Evolutionary conservation across 345 rosid genomes (phyloP).

Genomic region (Linum tenue): DNA sequence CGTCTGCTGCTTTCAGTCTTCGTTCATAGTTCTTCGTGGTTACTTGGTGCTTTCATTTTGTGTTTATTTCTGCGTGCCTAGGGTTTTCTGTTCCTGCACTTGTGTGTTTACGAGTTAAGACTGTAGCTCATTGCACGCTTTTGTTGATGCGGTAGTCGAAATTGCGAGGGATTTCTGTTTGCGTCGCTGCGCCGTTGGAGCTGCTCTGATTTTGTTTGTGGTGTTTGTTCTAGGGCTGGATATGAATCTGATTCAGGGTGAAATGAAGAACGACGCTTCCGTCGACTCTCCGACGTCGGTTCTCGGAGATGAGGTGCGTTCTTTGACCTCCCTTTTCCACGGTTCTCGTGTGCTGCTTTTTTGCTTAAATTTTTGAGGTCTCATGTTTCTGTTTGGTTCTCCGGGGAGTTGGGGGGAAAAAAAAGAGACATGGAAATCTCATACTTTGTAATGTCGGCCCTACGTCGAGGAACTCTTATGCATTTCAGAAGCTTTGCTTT

Average conservation of each 20-base stretch:
- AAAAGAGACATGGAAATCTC: neutral
- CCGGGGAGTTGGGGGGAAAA: neutral
- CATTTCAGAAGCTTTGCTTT: neutral
- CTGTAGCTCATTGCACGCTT: neutral
- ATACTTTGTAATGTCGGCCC: neutral
- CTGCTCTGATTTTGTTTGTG: neutral
- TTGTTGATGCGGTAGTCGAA: neutral
- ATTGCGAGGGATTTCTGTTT: neutral
- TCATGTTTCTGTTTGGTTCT: neutral
- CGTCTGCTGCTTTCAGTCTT: neutral
- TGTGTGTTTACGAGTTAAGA: neutral
- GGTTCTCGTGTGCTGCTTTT: neutral
- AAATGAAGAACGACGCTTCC: slow-evolving; percentile 32
- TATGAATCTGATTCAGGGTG: slow-evolving; percentile 21
- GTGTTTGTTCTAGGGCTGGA: slow-evolving; percentile 20
- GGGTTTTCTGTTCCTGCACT: neutral
- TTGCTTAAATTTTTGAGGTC: too few relatives aligned
- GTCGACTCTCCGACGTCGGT: slow-evolving; percentile 87
- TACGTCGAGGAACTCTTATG: neutral
- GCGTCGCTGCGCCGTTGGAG: neutral
- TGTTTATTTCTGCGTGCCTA: too few relatives aligned
- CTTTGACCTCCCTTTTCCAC: neutral
- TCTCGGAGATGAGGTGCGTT: slow-evolving; percentile 61
- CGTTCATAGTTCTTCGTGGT: too few relatives aligned
- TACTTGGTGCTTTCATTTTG: neutral